phyloP scores from a whole-genome alignment of 495 filamentous ascomycete species.

The Tetracladium setigerum region DNA sequence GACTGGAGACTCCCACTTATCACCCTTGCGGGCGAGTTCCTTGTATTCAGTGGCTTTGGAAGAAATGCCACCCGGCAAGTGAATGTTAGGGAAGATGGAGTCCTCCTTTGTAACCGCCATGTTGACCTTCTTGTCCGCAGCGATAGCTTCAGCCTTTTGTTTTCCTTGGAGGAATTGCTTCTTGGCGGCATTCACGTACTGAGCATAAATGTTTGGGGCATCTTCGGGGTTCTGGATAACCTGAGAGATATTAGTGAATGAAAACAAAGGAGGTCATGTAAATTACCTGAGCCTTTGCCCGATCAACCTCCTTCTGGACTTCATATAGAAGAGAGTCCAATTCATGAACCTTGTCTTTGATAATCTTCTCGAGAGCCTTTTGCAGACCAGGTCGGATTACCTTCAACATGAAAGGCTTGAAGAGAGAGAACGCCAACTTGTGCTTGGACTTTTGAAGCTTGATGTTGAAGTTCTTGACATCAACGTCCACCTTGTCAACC shows the following conservation, averaged over 20 bases:
- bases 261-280: background rate
- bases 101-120: slow-evolving; percentile 83
- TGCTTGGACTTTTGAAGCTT: slow-evolving; percentile 91
- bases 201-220: slow-evolving; percentile 75
- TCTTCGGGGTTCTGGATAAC: slow-evolving; percentile 57
- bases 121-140: slow-evolving; percentile 74
- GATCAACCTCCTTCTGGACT: slow-evolving; percentile 76
- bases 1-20: slow-evolving; percentile 91
- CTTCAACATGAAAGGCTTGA: slow-evolving; percentile 83
- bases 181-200: slow-evolving; percentile 72
- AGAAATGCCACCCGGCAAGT: slow-evolving; percentile 83
- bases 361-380: slow-evolving; percentile 82
- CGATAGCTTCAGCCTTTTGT: slow-evolving; percentile 53
- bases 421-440: slow-evolving; percentile 79
- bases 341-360: slow-evolving; percentile 67
- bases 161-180: slow-evolving; percentile 65
- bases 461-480: slow-evolving; percentile 78
- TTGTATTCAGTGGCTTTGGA: slow-evolving; percentile 94
- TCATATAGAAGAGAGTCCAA: slow-evolving; percentile 64
- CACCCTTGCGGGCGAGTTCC: slow-evolving; percentile 77
- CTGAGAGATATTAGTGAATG: background rate
- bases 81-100: slow-evolving; percentile 82
- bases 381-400: slow-evolving; percentile 75
- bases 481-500: slow-evolving; percentile 79
- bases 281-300: slow-evolving; percentile 53